phyloP scores from a whole-genome alignment of 768 basidiomycete species.

The Rhodotorula kratochvilovae region DNA sequence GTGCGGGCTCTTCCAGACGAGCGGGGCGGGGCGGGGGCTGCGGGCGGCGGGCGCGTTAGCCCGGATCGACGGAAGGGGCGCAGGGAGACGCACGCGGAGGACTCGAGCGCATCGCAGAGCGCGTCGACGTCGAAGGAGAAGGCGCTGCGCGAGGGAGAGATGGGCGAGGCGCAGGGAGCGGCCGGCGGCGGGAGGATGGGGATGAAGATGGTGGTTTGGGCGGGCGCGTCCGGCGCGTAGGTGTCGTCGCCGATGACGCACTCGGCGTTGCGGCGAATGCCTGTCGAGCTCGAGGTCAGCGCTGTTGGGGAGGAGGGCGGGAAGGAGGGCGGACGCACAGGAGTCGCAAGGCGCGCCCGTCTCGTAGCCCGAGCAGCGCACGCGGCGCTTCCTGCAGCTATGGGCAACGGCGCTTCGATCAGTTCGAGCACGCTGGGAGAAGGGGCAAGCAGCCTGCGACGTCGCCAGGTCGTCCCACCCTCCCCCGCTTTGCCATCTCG shows the following conservation, averaged over 20 bases:
- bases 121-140: background rate
- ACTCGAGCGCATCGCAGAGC: background rate
- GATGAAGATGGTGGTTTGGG: conserved; percentile 1
- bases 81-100: background rate
- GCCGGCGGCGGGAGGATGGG: conserved; percentile 5
- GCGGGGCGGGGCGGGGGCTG: conserved; percentile 13
- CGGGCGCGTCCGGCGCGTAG: background rate
- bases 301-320: background rate
- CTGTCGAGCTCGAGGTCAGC: background rate
- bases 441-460: no score
- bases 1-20: conserved; percentile 1
- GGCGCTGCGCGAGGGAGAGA: background rate
- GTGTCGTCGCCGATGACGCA: conserved; percentile 9
- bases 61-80: background rate
- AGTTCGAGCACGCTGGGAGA: no score
- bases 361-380: conserved; percentile 14
- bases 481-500: background rate
- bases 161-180: background rate
- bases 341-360: conserved; percentile 8
- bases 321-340: background rate
- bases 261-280: background rate
- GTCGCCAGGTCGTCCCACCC: no score
- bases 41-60: background rate
- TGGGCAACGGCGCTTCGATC: no score
- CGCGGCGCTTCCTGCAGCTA: conserved; percentile 3